Percentiles rank a stretch among this genome's conserved stretches.
phyloP scores from a whole-genome alignment of 495 filamentous ascomycete species.

The Trichoderma reesei region DNA sequence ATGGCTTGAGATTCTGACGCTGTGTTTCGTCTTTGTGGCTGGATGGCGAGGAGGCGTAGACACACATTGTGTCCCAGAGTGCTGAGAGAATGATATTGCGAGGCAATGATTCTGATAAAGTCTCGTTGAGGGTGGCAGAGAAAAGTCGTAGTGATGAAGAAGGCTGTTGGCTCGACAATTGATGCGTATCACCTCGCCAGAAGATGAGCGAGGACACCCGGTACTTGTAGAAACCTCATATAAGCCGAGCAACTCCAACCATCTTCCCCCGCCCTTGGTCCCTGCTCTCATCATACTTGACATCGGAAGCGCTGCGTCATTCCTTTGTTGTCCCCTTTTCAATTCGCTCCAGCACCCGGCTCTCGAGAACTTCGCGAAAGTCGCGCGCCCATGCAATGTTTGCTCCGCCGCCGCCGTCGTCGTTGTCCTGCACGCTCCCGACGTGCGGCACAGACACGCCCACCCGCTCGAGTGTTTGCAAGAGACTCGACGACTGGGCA shows the following conservation, averaged over 20 bases:
- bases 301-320: no score
- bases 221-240: no score
- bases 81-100: background rate
- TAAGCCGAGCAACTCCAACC: no score
- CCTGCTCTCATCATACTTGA: no score
- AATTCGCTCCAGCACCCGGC: background rate
- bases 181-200: no score
- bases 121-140: background rate
- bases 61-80: background rate
- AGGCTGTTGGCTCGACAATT: no score
- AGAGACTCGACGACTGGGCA: constrained; percentile 20
- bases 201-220: no score
- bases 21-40: background rate
- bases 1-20: background rate
- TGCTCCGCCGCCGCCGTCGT: background rate
- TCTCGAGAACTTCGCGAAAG: constrained; percentile 11
- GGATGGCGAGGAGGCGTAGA: background rate
- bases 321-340: background rate
- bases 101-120: background rate
- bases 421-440: no score
- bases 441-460: constrained; percentile 21
- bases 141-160: no score
- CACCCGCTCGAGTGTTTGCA: constrained; percentile 23
- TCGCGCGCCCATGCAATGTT: constrained; percentile 8
- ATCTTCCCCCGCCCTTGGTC: no score